Conservation (phyloP, 257 asterid species). For the Solanum rostratum region DNA sequence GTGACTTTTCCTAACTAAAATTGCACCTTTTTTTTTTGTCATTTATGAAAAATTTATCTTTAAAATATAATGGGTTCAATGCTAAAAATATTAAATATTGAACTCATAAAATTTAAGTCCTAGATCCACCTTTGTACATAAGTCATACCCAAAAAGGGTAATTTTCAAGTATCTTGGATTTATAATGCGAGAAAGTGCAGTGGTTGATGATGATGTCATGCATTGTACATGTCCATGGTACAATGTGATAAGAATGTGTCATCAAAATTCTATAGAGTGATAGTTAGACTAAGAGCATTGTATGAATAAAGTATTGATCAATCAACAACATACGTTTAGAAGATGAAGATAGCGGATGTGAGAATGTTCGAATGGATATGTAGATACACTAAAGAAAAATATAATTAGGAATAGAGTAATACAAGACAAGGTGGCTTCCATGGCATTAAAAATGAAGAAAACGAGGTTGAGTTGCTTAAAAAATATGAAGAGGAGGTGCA, state of each 20-base stretch:
- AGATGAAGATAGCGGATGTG: background rate
- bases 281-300: background rate
- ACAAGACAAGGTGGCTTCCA: background rate
- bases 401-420: background rate
- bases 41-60: no score
- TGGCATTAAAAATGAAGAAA: background rate
- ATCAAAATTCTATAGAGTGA: background rate
- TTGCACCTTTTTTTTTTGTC: no score
- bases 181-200: background rate
- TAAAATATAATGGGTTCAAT: background rate
- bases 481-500: background rate
- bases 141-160: background rate
- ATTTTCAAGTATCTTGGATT: background rate
- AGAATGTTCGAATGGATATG: background rate
- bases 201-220: background rate
- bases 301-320: background rate
- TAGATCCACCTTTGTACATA: background rate
- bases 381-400: background rate
- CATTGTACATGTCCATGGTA: background rate
- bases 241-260: background rate
- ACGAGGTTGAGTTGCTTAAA: background rate
- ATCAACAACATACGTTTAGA: background rate
- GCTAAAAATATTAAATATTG: background rate
- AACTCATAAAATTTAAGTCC: background rate
- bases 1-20: no score